Conservation (phyloP, 257 asterid species). For the Nicotiana undulata region DNA sequence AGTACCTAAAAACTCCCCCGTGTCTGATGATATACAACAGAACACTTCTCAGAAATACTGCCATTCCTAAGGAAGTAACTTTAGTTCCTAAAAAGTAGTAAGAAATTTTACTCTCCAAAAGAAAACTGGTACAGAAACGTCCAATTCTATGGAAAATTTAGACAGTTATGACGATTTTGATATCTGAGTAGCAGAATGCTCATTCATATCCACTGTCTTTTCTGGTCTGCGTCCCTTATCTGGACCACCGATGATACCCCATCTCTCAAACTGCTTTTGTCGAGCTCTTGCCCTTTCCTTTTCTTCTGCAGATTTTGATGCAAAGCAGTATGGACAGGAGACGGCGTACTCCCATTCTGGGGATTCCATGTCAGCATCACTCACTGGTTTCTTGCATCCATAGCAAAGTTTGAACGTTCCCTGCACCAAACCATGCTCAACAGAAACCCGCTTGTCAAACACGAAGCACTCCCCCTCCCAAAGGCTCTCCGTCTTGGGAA, state of each 20-base stretch:
- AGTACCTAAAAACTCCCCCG: too few relatives aligned
- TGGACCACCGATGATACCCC: slow-evolving; percentile 96
- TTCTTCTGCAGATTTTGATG: slow-evolving; percentile 87
- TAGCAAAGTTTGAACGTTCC: slow-evolving; percentile 90
- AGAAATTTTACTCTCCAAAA: background rate
- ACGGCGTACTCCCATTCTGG: slow-evolving; percentile 86
- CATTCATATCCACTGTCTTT: slow-evolving; percentile 14
- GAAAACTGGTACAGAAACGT: background rate
- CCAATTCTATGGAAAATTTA: background rate
- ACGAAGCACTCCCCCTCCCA: slow-evolving; percentile 99
- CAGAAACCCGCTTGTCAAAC: slow-evolving; percentile 91
- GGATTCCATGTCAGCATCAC: slow-evolving; percentile 84
- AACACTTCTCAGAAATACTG: background rate
- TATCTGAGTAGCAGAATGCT: slow-evolving; percentile 20
- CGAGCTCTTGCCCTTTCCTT: slow-evolving; percentile 92
- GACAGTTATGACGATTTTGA: slow-evolving; percentile 22
- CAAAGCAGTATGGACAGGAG: slow-evolving; percentile 79
- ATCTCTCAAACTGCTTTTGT: slow-evolving; percentile 71
- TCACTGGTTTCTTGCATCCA: slow-evolving; percentile 91
- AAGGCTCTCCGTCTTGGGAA: slow-evolving; percentile 65
- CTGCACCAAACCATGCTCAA: slow-evolving; percentile 80
- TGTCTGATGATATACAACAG: too few relatives aligned
- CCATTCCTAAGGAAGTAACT: background rate
- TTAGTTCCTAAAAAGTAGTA: background rate
- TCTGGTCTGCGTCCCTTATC: slow-evolving; percentile 75